Percentiles rank a stretch among this genome's conserved stretches.
phyloP scores from a whole-genome alignment of 345 rosid species.

The Aegle marmelos region DNA sequence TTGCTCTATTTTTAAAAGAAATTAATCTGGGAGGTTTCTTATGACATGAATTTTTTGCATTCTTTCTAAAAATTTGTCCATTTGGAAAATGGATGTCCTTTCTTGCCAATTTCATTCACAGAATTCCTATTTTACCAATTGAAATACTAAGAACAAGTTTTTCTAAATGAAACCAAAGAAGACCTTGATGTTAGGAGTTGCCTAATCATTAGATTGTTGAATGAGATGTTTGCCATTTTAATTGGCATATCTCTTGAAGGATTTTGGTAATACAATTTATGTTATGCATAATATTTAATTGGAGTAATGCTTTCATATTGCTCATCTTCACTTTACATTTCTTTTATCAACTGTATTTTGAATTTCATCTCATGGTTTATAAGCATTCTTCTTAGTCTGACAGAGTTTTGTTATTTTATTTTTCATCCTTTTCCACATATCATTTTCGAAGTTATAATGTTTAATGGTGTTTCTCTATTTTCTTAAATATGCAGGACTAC shows the following conservation, averaged over 20 bases:
- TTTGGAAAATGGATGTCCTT: not conserved
- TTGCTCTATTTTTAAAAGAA: not conserved
- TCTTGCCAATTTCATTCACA: not conserved
- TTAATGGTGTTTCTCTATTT: not conserved
- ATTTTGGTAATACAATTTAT: not conserved
- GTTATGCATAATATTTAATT: not conserved
- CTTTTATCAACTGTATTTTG: not conserved
- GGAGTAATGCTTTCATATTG: not conserved
- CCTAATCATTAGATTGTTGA: not conserved
- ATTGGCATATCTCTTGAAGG: not conserved
- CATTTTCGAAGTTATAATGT: not conserved
- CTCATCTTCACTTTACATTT: not conserved
- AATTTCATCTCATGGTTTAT: not conserved
- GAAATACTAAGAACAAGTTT: not conserved
- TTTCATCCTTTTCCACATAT: not conserved
- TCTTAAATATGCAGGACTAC: slow-evolving; percentile 61
- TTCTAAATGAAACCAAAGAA: not conserved
- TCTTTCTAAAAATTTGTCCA: not conserved
- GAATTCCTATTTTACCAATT: not conserved
- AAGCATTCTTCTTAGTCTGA: not conserved
- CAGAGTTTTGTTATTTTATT: not conserved
- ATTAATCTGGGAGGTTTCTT: not conserved
- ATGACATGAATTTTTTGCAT: not conserved
- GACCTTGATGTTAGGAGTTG: not conserved
- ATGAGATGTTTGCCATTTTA: not conserved